Evolutionary conservation across 805 yeast genomes (phyloP).

Genomic region (Groenewaldozyma salmanticensis): DNA sequence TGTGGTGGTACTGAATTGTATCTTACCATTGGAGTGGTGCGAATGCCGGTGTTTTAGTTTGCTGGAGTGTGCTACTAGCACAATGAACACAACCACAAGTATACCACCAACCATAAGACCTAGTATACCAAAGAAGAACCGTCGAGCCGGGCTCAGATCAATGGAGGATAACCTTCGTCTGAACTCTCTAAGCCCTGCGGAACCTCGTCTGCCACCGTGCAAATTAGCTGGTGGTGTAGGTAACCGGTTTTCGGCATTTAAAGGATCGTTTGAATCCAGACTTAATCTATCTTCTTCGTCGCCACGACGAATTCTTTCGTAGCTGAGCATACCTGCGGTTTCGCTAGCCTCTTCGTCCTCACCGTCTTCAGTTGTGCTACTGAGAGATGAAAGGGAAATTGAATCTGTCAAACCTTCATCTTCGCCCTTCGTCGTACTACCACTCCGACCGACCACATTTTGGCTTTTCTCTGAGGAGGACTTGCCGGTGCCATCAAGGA

Average conservation of each 20-base stretch:
- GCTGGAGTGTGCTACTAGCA: neutral
- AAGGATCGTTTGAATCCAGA: neutral
- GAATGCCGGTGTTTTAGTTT: neutral
- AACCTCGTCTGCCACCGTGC: neutral
- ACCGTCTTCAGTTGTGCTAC: too few species aligned
- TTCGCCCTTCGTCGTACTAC: too few species aligned
- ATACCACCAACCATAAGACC: neutral
- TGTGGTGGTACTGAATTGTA: conserved; percentile 3
- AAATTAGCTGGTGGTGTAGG: neutral
- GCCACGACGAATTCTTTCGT: too few species aligned
- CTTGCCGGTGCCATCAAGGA: too few species aligned
- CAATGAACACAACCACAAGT: neutral
- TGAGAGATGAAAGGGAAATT: too few species aligned
- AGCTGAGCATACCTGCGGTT: too few species aligned
- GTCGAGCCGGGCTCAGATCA: neutral
- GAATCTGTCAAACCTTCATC: too few species aligned
- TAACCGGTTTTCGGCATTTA: neutral
- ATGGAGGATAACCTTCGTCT: neutral
- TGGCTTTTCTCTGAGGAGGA: too few species aligned
- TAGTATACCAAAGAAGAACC: neutral
- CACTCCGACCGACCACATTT: too few species aligned
- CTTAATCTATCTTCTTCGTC: neutral
- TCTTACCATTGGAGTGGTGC: too few species aligned
- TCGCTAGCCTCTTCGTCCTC: too few species aligned
- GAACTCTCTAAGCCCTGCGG: neutral